Evolutionary conservation across 192 early-diverging fungal genomes (phyloP), one percentile per base, ranked within the genome.

Genomic region (Thoreauomyces humboldtii): DNA sequence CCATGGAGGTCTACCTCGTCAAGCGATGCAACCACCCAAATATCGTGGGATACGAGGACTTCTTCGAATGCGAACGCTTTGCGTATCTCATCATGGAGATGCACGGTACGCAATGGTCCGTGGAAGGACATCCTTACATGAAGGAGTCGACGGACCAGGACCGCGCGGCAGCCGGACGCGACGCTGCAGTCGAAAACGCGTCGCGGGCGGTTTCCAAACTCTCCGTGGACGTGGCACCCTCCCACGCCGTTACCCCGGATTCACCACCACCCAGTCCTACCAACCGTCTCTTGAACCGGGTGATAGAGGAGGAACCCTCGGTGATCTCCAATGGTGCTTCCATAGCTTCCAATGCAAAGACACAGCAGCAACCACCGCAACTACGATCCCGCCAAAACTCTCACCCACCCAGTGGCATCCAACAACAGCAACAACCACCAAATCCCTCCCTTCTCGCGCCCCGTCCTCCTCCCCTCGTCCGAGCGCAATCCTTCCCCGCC

Each of bases 11-110:
- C 4, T 81, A 68, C 52, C 61, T 80, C 27, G 28, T 69, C 45
- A 50, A 38, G 29, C 59, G 63, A 29, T 67, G 61, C 29, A 51
- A 70, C 17, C 88, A 91, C 63, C 38, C 61, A 15, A 87, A 86
- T 64, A 86, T 91, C 37, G 84, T 91, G 50, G 63, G 73, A 4
- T 90, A 76, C 58, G 44, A 81, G 9, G 77, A 71, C 32, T 78
- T 64, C 46, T 76, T 57, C 55, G 59, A 65, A n/a, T 82, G 81
- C 60, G 67, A 65, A 24, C 45, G 57, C 2, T 81, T 69, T 51
- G 42, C 61, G 6, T 73, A 73, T 34, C 63, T 81, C 34, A 73
- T 83, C 11, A 81, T 75, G 38, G 81, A 83, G 59, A 55, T 81
- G 31, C 79, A 81, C 45, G 79, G 79, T 0, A 65, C 70, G 12